Base-by-base conservation (phyloP, 176 grass and related monocot genomes). In the Hsuehochloa calcarea region DNA sequence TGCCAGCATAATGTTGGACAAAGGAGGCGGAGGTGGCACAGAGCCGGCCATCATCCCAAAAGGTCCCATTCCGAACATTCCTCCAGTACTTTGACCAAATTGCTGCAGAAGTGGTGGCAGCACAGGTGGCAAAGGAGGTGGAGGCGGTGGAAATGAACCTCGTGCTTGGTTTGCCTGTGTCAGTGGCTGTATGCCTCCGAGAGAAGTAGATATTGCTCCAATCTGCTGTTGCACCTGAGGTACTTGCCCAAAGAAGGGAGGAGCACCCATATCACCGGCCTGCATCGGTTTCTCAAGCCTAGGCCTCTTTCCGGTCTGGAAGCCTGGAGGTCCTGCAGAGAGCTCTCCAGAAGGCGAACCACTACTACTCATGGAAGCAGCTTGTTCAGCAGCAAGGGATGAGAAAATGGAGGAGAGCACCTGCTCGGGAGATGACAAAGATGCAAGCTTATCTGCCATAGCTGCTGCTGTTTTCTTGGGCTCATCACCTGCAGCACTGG, bases 401-500 rank as follows among this genome's bases (percentile, higher is more conserved):
- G 88, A 88, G 5, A 99, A 65, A 78, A 99, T 89, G 22, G 91
- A 94, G 70, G 78, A 81, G 16, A 99, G 85, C 65, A 91, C 70
- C 58, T 97, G 83, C 70, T 82, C 97, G 5, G 97, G 91, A 50
- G 91, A 85, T 84, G 93, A 84, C 80, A 91, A 92, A 60, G 97
- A 94, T 56, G 88, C 88, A 71, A 99, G 87, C 47, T 94, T 99
- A 82, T 92, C 93, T 23, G 93, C 97, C 61, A 96, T 91, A 49
- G 91, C 97, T 85, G 97, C 97, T 26, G 97, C 97, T 19, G 91
- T 86, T 56, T 90, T 99, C 77, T 99, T 99, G 74, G 91, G 80
- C 54, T 99, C 90, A 12, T 91, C 88, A 62, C 79, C 87, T 77
- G 71, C 84, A 12, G 62, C 81, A 89, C 69, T 88, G 27, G 79